These are phyloP conservation scores for Solanum lycopersicoides DNA, from an alignment of 257 asterid species.

Conservation along the genomic window DNA sequence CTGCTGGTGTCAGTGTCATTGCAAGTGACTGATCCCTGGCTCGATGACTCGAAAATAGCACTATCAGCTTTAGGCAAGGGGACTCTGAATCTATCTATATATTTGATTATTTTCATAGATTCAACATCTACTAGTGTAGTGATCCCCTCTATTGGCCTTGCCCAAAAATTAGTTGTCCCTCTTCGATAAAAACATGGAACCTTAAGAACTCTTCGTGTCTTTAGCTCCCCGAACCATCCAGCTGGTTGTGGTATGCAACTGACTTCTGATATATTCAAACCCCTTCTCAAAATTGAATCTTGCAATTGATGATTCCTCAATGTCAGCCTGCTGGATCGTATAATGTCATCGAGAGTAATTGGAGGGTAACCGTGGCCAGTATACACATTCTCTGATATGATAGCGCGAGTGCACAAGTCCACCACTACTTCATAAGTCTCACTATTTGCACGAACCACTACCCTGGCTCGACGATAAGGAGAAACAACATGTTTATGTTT, in stretches of 20 bases:
- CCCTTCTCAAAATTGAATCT: slow-evolving; percentile 43
- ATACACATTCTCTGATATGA: slow-evolving; percentile 30
- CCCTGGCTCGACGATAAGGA: slow-evolving; percentile 39
- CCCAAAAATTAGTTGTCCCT: slow-evolving; percentile 60
- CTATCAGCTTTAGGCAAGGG: slow-evolving; percentile 39
- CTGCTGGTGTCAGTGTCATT: slow-evolving; percentile 11
- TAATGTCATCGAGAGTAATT: slow-evolving; percentile 36
- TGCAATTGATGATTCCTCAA: slow-evolving; percentile 24
- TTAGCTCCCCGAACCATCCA: slow-evolving; percentile 68
- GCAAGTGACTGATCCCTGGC: slow-evolving; percentile 11
- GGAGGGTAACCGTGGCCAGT: slow-evolving; percentile 56
- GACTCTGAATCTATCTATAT: slow-evolving; percentile 22
- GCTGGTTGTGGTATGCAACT: slow-evolving; percentile 49
- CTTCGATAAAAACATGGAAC: slow-evolving; percentile 50
- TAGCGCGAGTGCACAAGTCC: slow-evolving; percentile 19
- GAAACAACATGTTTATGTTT: neutral
- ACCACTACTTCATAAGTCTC: slow-evolving; percentile 39
- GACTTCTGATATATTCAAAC: slow-evolving; percentile 50
- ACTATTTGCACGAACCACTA: slow-evolving; percentile 27
- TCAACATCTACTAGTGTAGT: slow-evolving; percentile 41
- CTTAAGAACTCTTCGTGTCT: slow-evolving; percentile 27
- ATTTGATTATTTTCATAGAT: slow-evolving; percentile 22
- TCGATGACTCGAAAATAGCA: slow-evolving; percentile 33
- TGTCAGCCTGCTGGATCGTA: slow-evolving; percentile 33
- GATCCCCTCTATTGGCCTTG: slow-evolving; percentile 58